Evolutionary conservation across 176 grass and related monocot genomes (phyloP), one percentile per base, ranked within the genome.

Genomic region (Puccinellia tenuiflora): DNA sequence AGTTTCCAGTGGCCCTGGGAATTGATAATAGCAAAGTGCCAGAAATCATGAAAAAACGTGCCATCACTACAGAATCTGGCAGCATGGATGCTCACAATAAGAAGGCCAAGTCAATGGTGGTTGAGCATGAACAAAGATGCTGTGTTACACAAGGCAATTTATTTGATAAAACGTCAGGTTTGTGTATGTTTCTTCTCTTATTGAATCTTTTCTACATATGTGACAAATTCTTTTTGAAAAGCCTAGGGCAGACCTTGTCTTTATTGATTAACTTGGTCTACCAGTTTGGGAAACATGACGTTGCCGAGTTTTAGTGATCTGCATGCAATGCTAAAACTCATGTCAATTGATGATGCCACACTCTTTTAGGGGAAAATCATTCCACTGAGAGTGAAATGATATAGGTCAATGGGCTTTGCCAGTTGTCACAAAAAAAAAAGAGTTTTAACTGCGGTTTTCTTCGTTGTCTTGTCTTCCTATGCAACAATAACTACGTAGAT

Each of bases 61-160:
- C 78, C 81, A 92, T 47, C 79, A 69, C 47, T 68, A 64, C 75
- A 80, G 85, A 76, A 57, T 76, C 31, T 18, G 78, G 34, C 1
- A 68, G 40, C 35, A 77, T 76, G 55, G 20, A 14, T 90, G 46
- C 51, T 45, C 28, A 73, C 56, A 83, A 86, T 77, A 88, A 89
- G 83, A 80, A 82, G 75, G 29, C 55, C 61, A 87, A 76, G 48
- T 79, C 78, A 55, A 43, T 81, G 59, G 22, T 66, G 10, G 16
- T 69, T 81, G 65, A 87, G 72, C 85, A 79, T 77, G 73, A 82
- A 34, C 63, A 51, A 79, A 90, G 38, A 76, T 22, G 65, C 68
- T n/a, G 2, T 87, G 64, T 31, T n/a, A 54, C 67, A 79, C 71
- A 74, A 29, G 15, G 37, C 31, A 24, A 79, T 81, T 50, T 38